Evolutionary conservation across 2,329 filamentous ascomycete species (phyloP), one percentile per base, ranked within the genome.

Genomic region (Eurotiales sp.): DNA sequence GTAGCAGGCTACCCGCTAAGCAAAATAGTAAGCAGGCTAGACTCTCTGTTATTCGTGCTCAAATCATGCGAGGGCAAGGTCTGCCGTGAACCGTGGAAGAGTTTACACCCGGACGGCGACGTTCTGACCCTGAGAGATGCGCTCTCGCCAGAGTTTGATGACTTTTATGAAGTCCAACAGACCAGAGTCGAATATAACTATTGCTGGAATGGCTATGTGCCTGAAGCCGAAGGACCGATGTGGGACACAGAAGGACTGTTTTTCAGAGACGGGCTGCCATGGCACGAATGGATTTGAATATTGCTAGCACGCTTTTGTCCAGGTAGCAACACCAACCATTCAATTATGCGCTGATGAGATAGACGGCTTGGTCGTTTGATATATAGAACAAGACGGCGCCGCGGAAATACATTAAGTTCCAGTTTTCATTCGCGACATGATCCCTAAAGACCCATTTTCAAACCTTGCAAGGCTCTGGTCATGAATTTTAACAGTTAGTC

Each of bases 41-140:
- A 64, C 41, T 52, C 62, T 8, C 53, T 64, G 7, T 36, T 64
- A 3, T 17, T 63, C 29, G 61, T 63, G 3, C 55, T 64, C 8
- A 64, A 64, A 44, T 58, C 62, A 6, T 64, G 62, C 49, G 55
- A 60, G 34, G 56, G 39, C 6, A 17, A 44, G 8, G 51, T 37
- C 8, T 64, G 62, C 42, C 56, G 45, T 1, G 45, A 61, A 40
- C 62, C 62, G 3, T 63, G 61, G 62, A 46, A 53, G 17, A 32
- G 42, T 4, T 37, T 64, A 22, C 61, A 63, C 50, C 58, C 57
- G 15, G 36, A 46, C 3, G 56, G 60, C 8, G 37, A 57, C 11
- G 59, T 64, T 7, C 30, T 44, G 14, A 55, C 46, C 10, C 55
- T 63, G 4, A 46, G 50, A n/a, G 60, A 63, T 22, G 60, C 59